Evolutionary conservation across 2,329 filamentous ascomycete genomes (phyloP).

Genomic region (Cladosporium sp.): DNA sequence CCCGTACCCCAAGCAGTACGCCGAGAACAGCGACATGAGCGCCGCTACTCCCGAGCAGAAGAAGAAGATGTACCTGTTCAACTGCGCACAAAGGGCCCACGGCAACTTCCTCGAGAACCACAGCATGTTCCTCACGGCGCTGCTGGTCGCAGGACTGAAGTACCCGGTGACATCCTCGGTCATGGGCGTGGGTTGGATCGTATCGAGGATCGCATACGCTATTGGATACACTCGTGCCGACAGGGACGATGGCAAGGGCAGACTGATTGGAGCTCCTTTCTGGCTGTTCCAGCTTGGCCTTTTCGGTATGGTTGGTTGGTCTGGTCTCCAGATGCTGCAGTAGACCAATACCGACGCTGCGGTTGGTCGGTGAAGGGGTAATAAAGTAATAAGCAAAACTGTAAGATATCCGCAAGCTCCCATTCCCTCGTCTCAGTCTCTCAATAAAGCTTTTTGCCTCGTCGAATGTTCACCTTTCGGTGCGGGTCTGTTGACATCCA

Average conservation of each 20-base stretch:
- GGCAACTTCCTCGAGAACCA: constrained; percentile 58
- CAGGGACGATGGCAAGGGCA: constrained; percentile 40
- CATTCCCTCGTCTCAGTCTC: no score
- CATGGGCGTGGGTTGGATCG: constrained; percentile 47
- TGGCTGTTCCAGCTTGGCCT: constrained; percentile 28
- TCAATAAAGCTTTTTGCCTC: no score
- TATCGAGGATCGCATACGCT: constrained; percentile 46
- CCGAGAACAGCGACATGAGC: constrained; percentile 49
- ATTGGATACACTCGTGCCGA: constrained; percentile 40
- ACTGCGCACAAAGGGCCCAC: constrained; percentile 48
- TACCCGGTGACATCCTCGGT: constrained; percentile 46
- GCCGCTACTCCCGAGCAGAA: constrained; percentile 37
- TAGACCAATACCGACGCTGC: constrained; percentile 12
- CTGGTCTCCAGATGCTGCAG: constrained; percentile 25
- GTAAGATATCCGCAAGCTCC: not conserved
- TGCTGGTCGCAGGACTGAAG: constrained; percentile 51
- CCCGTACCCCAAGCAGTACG: constrained; percentile 56
- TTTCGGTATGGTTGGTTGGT: constrained; percentile 27
- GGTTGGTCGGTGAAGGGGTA: not conserved
- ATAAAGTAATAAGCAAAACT: not conserved
- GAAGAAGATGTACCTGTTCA: constrained; percentile 42
- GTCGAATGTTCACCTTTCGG: no score
- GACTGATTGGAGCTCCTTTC: constrained; percentile 35
- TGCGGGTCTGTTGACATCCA: not conserved
- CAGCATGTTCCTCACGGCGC: constrained; percentile 44